These are phyloP conservation scores for Polytrichum commune DNA, from an alignment of 225 moss, liverwort and hornwort genomes.

Conservation along the genomic window DNA sequence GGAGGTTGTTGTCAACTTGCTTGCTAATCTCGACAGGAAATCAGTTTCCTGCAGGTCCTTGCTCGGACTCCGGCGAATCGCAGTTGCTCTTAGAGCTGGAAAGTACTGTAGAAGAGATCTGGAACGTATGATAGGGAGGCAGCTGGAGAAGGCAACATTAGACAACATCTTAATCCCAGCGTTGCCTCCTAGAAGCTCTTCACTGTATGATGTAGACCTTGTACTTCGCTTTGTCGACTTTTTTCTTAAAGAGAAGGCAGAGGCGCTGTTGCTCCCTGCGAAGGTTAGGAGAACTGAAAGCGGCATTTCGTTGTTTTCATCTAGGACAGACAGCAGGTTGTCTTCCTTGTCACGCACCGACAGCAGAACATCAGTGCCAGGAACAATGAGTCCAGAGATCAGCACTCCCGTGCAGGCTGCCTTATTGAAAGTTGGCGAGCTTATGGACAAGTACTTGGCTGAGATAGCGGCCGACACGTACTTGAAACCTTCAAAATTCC, in stretches of 20 bases:
- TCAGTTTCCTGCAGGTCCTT: conserved; percentile 81
- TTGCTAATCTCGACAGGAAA: conserved; percentile 58
- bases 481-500: conserved; percentile 71
- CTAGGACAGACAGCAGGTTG: conserved; percentile 41
- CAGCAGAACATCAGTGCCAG: conserved; percentile 32
- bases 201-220: conserved; percentile 87
- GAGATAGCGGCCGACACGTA: conserved; percentile 84
- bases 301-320: conserved; percentile 36
- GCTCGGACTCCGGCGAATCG: conserved; percentile 75
- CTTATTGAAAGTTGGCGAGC: conserved; percentile 68
- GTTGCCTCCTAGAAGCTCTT: conserved; percentile 71
- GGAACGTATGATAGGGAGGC: conserved; percentile 87
- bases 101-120: conserved; percentile 70
- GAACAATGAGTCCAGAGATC: conserved; percentile 34
- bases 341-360: conserved; percentile 50
- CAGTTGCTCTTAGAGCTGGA: conserved; percentile 65
- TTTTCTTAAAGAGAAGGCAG: conserved; percentile 83
- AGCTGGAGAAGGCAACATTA: conserved; percentile 83
- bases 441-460: conserved; percentile 86
- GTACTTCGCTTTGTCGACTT: conserved; percentile 74
- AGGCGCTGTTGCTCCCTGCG: conserved; percentile 50
- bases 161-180: conserved; percentile 85
- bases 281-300: conserved; percentile 44
- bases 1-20: conserved; percentile 70
- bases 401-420: conserved; percentile 69